Conservation (phyloP, 768 basidiomycete genomes). For the Serendipita sp. region DNA sequence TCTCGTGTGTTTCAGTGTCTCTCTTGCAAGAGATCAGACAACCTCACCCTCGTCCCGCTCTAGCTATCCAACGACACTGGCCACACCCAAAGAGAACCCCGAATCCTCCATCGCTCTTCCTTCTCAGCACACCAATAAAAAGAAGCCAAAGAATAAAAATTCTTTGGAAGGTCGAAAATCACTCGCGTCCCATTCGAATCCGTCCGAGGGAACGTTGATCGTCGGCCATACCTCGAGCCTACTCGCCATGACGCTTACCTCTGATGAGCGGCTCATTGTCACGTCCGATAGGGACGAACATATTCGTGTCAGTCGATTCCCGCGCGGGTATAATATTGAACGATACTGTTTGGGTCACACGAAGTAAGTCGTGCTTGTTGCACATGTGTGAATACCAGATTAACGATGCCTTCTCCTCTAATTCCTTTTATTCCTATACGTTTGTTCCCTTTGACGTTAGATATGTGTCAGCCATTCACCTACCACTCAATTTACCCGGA, state of each 20-base stretch:
- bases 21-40: not conserved
- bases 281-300: slow-evolving; percentile 94
- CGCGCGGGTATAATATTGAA: slow-evolving; percentile 72
- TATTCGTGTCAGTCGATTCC: slow-evolving; percentile 80
- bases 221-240: slow-evolving; percentile 83
- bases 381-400: not conserved
- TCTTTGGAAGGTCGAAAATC: slow-evolving; percentile 14
- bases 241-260: slow-evolving; percentile 51
- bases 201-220: slow-evolving; percentile 49
- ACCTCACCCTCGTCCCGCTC: too few relatives aligned
- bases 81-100: slow-evolving; percentile 36
- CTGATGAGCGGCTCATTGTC: slow-evolving; percentile 57
- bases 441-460: slow-evolving; percentile 22
- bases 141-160: slow-evolving; percentile 11
- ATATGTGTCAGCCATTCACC: slow-evolving; percentile 69
- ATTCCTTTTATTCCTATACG: not conserved
- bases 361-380: slow-evolving; percentile 33
- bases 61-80: slow-evolving; percentile 28
- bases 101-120: slow-evolving; percentile 12
- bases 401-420: slow-evolving; percentile 1
- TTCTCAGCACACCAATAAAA: slow-evolving; percentile 7
- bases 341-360: slow-evolving; percentile 72
- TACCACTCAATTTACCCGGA: slow-evolving; percentile 31
- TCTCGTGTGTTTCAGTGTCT: slow-evolving; percentile 34
- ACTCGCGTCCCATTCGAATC: slow-evolving; percentile 47